A percentile compares a stretch with the other conserved stretches of the same genome.
Evolutionary conservation across 2,329 filamentous ascomycete species (phyloP).

Genomic region (Cercospora beticola): DNA sequence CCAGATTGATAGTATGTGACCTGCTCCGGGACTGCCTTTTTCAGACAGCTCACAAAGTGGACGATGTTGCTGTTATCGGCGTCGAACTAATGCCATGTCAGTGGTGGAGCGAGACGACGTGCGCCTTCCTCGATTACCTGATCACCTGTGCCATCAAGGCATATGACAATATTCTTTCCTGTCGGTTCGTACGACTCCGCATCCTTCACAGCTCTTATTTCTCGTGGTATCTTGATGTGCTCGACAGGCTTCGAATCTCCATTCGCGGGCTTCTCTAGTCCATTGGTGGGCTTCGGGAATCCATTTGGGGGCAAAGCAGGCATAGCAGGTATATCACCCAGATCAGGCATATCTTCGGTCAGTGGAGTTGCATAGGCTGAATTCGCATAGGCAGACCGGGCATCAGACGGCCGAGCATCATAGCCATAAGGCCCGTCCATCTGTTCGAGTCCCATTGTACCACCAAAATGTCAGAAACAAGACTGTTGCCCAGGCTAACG

Average conservation of each 20-base stretch:
- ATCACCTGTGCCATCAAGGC: constrained; percentile 49
- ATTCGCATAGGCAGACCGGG: constrained; percentile 1
- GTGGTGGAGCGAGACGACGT: not conserved
- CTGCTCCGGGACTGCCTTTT: constrained; percentile 44
- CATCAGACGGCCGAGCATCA: not conserved
- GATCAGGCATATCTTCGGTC: not conserved
- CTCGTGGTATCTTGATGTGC: constrained; percentile 27
- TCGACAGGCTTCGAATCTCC: not conserved
- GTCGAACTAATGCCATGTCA: constrained; percentile 36
- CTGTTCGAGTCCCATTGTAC: constrained; percentile 9
- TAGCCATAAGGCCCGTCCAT: constrained; percentile 7
- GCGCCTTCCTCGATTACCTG: constrained; percentile 22
- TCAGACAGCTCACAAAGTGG: constrained; percentile 46
- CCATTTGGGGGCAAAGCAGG: not conserved
- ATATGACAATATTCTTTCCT: constrained; percentile 42
- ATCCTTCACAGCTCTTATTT: constrained; percentile 36
- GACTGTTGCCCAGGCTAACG: not conserved
- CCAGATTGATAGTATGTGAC: constrained; percentile 48
- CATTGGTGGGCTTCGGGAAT: not conserved
- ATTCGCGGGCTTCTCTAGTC: not conserved
- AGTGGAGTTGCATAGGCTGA: constrained; percentile 9
- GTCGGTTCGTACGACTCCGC: constrained; percentile 20
- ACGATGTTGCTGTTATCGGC: constrained; percentile 49
- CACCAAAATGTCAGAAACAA: not conserved
- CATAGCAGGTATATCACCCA: not conserved